Base-by-base conservation (phyloP, 73 alveolate genomes). In the Symbiodinium natans region DNA sequence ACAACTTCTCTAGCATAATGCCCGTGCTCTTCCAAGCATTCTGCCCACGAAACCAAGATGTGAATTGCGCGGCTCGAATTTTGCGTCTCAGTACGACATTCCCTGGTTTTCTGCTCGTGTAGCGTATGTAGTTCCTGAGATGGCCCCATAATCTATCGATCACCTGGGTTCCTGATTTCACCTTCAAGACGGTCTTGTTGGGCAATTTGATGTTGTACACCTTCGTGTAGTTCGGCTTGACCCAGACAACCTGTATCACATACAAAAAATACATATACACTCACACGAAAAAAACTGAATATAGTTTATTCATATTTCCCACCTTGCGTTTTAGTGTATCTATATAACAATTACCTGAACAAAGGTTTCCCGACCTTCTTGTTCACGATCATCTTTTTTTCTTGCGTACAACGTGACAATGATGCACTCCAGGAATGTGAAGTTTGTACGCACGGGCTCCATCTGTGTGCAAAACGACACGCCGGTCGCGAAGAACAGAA, bases 91-190 rank as follows among this genome's bases (percentile, higher is more conserved):
- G 56, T 33, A 6, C 54, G 10, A 1, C 27, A 17, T 46, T 25
- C 29, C 93, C 93, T 19, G 36, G 31, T 27, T 46, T 2, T 2
- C 93, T 13, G 42, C 43, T 46, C 11, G 82, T 29, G 54, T 48
- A 2, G 29, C 33, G 43, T 29, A 85, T 15, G 42, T 31, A 31
- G 34, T n/a, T 11, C 5, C 93, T 46, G 5, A 86, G 27, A 36
- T 52, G 54, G 3, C 56, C 83, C 93, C 93, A 86, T 38, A 86
- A 48, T 3, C 93, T 48, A 77, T 86, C 93, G 38, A 86, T 86
- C 56, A 86, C 48, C 40, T 86, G 93, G 4, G 93, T 33, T 42
- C 93, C 93, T 5, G 59, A n/a, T 39, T 52, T 54, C 39, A 86
- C 93, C 29, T 17, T 34, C 40, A 86, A 0, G 29, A 3, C 2